These are phyloP conservation scores for Cladosporium sp. DNA, from an alignment of 2,329 filamentous ascomycete species.

Conservation along the genomic window DNA sequence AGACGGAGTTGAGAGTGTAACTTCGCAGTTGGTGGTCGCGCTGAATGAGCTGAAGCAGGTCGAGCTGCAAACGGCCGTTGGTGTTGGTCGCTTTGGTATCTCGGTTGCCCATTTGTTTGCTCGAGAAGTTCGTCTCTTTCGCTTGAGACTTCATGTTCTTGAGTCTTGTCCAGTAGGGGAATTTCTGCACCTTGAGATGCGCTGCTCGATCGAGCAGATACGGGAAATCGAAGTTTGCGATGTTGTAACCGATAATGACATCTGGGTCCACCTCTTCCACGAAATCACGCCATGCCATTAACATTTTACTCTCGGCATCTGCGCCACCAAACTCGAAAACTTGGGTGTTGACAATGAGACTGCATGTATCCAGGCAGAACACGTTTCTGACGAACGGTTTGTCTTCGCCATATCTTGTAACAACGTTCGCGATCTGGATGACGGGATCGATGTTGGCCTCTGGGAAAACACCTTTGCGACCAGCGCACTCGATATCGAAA, in stretches of 20 bases:
- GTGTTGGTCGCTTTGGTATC: slow-evolving; percentile 95
- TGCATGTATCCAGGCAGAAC: slow-evolving; percentile 90
- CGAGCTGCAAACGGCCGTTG: slow-evolving; percentile 87
- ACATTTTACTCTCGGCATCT: slow-evolving; percentile 75
- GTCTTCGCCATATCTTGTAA: slow-evolving; percentile 89
- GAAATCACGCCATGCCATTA: slow-evolving; percentile 90
- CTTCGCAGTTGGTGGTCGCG: slow-evolving; percentile 92
- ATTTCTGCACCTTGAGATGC: slow-evolving; percentile 75
- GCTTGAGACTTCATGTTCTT: slow-evolving; percentile 68
- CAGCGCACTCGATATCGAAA: slow-evolving; percentile 98
- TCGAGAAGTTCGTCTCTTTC: slow-evolving; percentile 84
- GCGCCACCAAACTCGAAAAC: slow-evolving; percentile 70
- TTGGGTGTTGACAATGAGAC: slow-evolving; percentile 90
- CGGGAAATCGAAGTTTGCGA: slow-evolving; percentile 96
- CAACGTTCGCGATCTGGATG: slow-evolving; percentile 96
- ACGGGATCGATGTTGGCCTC: slow-evolving; percentile 90
- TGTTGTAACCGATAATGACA: slow-evolving; percentile 98
- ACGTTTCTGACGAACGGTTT: slow-evolving; percentile 97
- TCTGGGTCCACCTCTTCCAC: slow-evolving; percentile 88
- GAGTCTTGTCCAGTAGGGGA: slow-evolving; percentile 85
- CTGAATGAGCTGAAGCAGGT: slow-evolving; percentile 91
- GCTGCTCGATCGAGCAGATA: slow-evolving; percentile 88
- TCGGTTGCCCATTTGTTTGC: slow-evolving; percentile 96
- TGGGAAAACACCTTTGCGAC: slow-evolving; percentile 95
- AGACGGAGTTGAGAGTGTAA: slow-evolving; percentile 96